Base-by-base conservation (phyloP, 2,329 filamentous ascomycete species). In the Diaporthe vexans region DNA sequence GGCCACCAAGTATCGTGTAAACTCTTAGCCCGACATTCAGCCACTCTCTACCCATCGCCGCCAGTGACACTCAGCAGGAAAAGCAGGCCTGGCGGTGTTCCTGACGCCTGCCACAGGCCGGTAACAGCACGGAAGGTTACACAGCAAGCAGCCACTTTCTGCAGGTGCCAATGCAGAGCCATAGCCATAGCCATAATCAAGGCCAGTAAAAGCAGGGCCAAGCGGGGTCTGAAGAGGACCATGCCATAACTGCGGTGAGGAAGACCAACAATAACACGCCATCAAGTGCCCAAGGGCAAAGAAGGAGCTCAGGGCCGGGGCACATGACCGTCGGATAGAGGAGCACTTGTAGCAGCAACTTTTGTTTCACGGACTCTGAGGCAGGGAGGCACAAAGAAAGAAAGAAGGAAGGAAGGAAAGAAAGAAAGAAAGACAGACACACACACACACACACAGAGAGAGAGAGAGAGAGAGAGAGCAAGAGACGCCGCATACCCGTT, bases 61-160 rank as follows among this genome's bases (percentile, higher is more conserved):
- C 37, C n/a, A 35, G 21, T 33, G 21, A 46, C 46, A 19, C 52
- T 29, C 46, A 37, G 17, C 13, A 35, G 35, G 29, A 40, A 48
- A 51, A 59, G 37, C 33, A 48, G 71, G 51, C 37, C 72, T 26
- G 69, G 9, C 57, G 72, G 10, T 24, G 37, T 56, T n/a, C 35
- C 61, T 43, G 35, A 43, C 40, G 48, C 26, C 48, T 58, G 33
- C 26, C 54, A 48, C 17, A 40, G 71, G 48, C 59, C 58, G 72
- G 59, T 73, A 46, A 61, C 57, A 65, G 67, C 24, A 68, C 13
- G 58, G 67, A 3, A 58, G 61, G 71, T 73, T 69, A 73, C 74
- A 75, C 69, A 46, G 43, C 58, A 24, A 51, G 54, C 61, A 72
- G 73, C 73, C 73, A 74, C 69, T 37, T 21, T 48, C 33, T 13